Evolutionary conservation across 345 rosid genomes (phyloP).

Genomic region (Lumnitzera racemosa): DNA sequence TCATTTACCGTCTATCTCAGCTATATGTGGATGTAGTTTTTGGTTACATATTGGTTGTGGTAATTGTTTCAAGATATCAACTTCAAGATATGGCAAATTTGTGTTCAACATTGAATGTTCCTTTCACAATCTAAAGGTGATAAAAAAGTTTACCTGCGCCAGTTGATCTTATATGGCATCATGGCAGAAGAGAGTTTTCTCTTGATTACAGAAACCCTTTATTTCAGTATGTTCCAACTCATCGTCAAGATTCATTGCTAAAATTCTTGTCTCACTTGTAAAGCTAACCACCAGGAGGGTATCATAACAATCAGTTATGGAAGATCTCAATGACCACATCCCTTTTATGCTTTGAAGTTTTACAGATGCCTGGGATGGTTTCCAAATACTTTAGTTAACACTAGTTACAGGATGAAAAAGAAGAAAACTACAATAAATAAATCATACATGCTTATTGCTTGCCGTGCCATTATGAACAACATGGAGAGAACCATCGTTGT

Average conservation of each 20-base stretch:
- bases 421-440: constrained; percentile 7
- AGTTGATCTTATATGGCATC: constrained; percentile 86
- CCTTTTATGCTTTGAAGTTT: constrained; percentile 98
- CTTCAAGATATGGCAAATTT: too few relatives aligned
- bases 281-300: constrained; percentile 94
- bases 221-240: constrained; percentile 96
- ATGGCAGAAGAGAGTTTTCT: constrained; percentile 90
- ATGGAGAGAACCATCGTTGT: constrained; percentile 95
- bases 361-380: constrained; percentile 63
- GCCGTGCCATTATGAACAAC: constrained; percentile 94
- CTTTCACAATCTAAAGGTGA: too few relatives aligned
- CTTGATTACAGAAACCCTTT: constrained; percentile 81
- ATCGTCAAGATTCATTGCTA: constrained; percentile 93
- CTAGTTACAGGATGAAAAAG: neutral
- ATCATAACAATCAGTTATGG: constrained; percentile 79
- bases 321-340: constrained; percentile 93
- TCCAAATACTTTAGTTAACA: constrained; percentile 1
- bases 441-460: constrained; percentile 79
- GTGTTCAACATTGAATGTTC: too few relatives aligned
- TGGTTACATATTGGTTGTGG: too few relatives aligned
- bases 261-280: constrained; percentile 80
- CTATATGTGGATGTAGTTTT: too few relatives aligned
- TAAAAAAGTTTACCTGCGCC: constrained; percentile 24
- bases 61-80: too few relatives aligned
- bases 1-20: too few relatives aligned